These are phyloP conservation scores for Kluyveromyces dobzhanskii DNA, from an alignment of 805 yeast species.

Conservation along the genomic window DNA sequence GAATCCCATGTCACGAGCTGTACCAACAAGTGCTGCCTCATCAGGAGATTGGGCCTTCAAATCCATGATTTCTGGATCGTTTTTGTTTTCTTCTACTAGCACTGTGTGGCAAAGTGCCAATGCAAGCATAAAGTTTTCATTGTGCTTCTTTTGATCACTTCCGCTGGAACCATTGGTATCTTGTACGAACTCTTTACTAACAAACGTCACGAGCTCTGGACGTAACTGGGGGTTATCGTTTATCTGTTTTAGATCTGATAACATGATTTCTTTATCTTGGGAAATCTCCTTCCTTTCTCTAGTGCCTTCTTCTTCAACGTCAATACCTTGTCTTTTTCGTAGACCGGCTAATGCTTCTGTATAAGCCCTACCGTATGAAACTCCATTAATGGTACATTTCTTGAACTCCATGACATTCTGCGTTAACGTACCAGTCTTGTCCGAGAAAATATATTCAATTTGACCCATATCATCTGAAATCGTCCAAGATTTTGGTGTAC, in stretches of 20 bases:
- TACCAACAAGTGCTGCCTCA: slow-evolving; percentile 77
- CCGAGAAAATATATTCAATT: slow-evolving; percentile 76
- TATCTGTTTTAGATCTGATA: slow-evolving; percentile 34
- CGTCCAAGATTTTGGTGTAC: slow-evolving; percentile 79
- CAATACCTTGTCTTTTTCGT: slow-evolving; percentile 68
- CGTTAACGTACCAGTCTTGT: slow-evolving; percentile 77
- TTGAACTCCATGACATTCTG: slow-evolving; percentile 83
- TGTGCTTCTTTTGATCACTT: slow-evolving; percentile 42
- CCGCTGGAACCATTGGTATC: slow-evolving; percentile 46
- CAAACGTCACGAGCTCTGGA: slow-evolving; percentile 59
- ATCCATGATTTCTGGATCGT: slow-evolving; percentile 44
- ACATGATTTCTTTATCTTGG: slow-evolving; percentile 53
- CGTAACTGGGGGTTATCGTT: slow-evolving; percentile 34
- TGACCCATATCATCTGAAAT: slow-evolving; percentile 83
- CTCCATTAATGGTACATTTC: slow-evolving; percentile 68
- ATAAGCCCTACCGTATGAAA: slow-evolving; percentile 68
- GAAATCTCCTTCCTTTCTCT: slow-evolving; percentile 46
- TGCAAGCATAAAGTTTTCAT: slow-evolving; percentile 69
- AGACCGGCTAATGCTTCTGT: slow-evolving; percentile 79
- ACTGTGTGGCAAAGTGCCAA: slow-evolving; percentile 77
- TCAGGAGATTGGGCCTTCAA: slow-evolving; percentile 80
- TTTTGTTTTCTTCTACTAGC: slow-evolving; percentile 56
- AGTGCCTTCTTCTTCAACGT: slow-evolving; percentile 53
- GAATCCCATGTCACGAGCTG: slow-evolving; percentile 74
- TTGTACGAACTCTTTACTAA: slow-evolving; percentile 56